phyloP scores from a whole-genome alignment of 2,329 filamentous ascomycete species.

The Madurella mycetomatis region DNA sequence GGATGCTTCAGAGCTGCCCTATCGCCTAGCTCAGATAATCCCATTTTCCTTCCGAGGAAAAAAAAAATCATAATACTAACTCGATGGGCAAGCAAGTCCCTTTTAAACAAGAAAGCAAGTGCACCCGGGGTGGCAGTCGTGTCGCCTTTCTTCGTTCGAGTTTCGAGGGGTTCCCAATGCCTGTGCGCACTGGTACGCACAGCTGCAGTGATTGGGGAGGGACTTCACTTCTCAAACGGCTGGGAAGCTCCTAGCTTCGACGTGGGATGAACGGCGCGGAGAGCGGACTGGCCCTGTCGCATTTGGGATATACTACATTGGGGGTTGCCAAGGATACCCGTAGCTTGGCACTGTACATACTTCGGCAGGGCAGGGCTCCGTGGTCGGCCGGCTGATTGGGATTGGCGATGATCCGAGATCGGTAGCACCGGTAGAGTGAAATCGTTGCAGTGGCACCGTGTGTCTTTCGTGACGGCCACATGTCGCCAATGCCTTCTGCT shows the following conservation, averaged over 20 bases:
- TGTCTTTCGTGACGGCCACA: too few species aligned
- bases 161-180: slow-evolving; percentile 4
- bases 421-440: too few species aligned
- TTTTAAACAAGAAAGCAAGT: background rate
- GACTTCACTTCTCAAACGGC: slow-evolving; percentile 7
- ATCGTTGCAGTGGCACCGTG: too few species aligned
- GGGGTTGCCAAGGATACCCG: too few species aligned
- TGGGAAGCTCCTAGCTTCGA: background rate
- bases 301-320: too few species aligned
- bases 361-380: background rate
- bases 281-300: background rate
- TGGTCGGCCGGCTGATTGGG: background rate
- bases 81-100: background rate
- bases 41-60: background rate
- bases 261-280: background rate
- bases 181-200: slow-evolving; percentile 6
- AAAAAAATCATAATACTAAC: background rate
- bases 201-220: background rate
- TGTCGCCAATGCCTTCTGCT: too few species aligned
- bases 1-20: background rate
- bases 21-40: background rate
- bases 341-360: too few species aligned
- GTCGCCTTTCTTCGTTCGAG: background rate
- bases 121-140: slow-evolving; percentile 1
- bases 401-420: background rate